These are phyloP conservation scores for Penicillium nucicola DNA, from an alignment of 495 filamentous ascomycete genomes.

Conservation along the genomic window DNA sequence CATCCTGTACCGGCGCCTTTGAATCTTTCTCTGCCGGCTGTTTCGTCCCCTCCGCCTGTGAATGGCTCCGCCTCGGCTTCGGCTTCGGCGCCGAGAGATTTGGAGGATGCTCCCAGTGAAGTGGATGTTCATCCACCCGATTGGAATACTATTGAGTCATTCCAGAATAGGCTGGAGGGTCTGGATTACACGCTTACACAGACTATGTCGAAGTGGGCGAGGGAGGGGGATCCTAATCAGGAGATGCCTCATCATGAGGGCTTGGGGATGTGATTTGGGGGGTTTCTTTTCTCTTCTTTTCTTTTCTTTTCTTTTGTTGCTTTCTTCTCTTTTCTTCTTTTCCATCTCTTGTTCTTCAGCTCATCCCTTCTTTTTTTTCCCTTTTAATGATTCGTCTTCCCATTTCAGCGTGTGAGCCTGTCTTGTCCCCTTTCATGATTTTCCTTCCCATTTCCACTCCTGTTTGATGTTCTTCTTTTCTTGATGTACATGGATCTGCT, in stretches of 20 bases:
- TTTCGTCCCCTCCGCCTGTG: background rate
- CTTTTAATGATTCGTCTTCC: constrained; percentile 5
- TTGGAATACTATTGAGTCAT: constrained; percentile 21
- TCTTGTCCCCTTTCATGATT: constrained; percentile 1
- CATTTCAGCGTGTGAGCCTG: constrained; percentile 1
- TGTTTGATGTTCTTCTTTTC: background rate
- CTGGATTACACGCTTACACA: constrained; percentile 17
- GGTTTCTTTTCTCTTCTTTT: background rate
- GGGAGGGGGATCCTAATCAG: constrained; percentile 22
- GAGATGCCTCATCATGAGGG: constrained; percentile 24
- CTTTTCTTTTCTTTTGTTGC: background rate
- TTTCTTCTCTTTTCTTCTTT: background rate
- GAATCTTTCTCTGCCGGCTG: too few relatives aligned
- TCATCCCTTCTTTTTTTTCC: background rate
- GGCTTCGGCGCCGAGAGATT: background rate
- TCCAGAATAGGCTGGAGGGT: constrained; percentile 17
- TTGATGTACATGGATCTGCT: constrained; percentile 5
- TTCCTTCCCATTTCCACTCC: background rate
- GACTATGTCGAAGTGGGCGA: constrained; percentile 25
- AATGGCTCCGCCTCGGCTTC: background rate
- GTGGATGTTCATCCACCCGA: constrained; percentile 9
- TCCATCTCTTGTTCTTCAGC: background rate
- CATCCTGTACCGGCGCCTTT: too few relatives aligned
- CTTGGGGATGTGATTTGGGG: constrained; percentile 19
- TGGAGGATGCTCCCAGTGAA: constrained; percentile 11